Evolutionary conservation across 768 basidiomycete genomes (phyloP).

Genomic region (Filobasidium floriforme): DNA sequence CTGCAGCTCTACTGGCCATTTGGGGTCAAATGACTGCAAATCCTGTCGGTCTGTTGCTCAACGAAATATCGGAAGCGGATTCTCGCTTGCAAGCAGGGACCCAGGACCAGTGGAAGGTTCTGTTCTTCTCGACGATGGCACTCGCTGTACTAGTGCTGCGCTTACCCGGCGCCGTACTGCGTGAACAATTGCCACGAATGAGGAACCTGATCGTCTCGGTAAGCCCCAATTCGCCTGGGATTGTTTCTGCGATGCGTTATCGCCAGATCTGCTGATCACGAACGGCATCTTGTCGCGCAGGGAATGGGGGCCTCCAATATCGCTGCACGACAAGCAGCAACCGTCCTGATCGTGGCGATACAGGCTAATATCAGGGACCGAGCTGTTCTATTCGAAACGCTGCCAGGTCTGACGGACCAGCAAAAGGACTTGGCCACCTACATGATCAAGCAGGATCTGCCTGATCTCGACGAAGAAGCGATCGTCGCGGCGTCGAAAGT

Average conservation of each 20-base stretch:
- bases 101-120: neutral
- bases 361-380: neutral
- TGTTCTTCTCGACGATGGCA: conserved; percentile 2
- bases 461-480: neutral
- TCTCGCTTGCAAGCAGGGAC: neutral
- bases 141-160: neutral
- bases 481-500: neutral
- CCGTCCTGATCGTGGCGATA: conserved; percentile 7
- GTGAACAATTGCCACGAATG: neutral
- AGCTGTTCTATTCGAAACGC: neutral
- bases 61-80: neutral
- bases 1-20: neutral
- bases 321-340: conserved; percentile 15
- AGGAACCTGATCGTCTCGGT: conserved; percentile 9
- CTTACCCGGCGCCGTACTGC: neutral
- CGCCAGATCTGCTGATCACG: neutral
- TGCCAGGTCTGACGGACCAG: conserved; percentile 13
- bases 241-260: neutral
- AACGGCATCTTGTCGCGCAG: neutral
- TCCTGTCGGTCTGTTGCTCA: neutral
- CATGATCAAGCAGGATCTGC: conserved; percentile 19
- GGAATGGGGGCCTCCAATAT: conserved; percentile 9
- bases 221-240: neutral
- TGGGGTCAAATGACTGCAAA: neutral
- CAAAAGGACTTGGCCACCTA: conserved; percentile 13